These are phyloP conservation scores for Glycyrrhiza uralensis DNA, from an alignment of 306 rosid genomes.

Conservation along the genomic window DNA sequence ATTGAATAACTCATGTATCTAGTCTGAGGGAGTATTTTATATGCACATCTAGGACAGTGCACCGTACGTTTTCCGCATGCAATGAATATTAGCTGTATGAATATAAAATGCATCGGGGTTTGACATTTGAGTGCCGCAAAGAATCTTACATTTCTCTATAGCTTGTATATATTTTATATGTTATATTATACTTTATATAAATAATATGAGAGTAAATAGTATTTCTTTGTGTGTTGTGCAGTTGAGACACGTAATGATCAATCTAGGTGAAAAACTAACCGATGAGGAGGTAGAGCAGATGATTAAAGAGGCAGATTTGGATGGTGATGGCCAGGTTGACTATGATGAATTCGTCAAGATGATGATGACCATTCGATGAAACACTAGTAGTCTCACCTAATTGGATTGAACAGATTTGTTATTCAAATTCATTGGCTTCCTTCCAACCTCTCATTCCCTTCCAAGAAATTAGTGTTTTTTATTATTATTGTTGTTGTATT, in stretches of 20 bases:
- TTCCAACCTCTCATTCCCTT: slow-evolving; percentile 5
- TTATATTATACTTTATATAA: background rate
- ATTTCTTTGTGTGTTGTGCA: slow-evolving; percentile 13
- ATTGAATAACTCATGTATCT: too few species aligned
- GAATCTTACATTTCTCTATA: too few species aligned
- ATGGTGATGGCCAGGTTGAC: slow-evolving; percentile 91
- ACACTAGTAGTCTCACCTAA: background rate
- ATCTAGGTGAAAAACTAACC: slow-evolving; percentile 74
- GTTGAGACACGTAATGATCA: slow-evolving; percentile 94
- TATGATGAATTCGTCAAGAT: slow-evolving; percentile 83
- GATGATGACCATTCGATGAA: slow-evolving; percentile 79
- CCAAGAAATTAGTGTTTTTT: background rate
- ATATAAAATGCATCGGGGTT: slow-evolving; percentile 36
- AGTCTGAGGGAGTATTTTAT: too few species aligned
- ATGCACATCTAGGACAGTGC: slow-evolving; percentile 31
- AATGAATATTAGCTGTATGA: slow-evolving; percentile 34
- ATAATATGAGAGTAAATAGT: background rate
- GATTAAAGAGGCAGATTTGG: slow-evolving; percentile 92
- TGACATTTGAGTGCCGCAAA: slow-evolving; percentile 27
- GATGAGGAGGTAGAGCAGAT: slow-evolving; percentile 90
- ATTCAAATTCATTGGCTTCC: slow-evolving; percentile 20
- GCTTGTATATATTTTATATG: too few species aligned
- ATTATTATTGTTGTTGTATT: background rate
- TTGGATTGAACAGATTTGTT: background rate
- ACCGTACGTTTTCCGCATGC: slow-evolving; percentile 53